These are phyloP conservation scores for Stramenopiles sp. DNA, from an alignment of 352 stramenopile species.

Conservation along the genomic window DNA sequence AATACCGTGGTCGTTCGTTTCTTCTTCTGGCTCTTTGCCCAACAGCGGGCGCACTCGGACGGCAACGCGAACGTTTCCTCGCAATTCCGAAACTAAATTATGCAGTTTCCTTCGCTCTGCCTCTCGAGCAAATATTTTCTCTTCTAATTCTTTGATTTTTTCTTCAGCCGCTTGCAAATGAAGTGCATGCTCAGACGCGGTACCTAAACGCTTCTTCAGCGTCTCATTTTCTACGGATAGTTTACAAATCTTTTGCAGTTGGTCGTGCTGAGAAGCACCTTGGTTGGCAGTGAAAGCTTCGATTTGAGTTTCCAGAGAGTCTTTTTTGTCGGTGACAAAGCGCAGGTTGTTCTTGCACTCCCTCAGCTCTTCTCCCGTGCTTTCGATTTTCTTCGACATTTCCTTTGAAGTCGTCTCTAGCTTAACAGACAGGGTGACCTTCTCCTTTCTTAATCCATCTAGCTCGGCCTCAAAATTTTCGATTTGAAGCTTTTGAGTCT, in stretches of 20 bases:
- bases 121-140: conserved; percentile 1
- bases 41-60: conserved; percentile 73
- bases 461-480: not conserved
- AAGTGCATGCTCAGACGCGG: not conserved
- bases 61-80: conserved; percentile 96
- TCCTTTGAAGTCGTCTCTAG: not conserved
- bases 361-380: not conserved
- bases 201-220: conserved; percentile 7
- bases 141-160: conserved; percentile 12
- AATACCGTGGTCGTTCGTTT: not conserved
- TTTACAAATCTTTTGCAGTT: conserved; percentile 13
- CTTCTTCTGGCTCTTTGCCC: not conserved
- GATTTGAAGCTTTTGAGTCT: conserved; percentile 10
- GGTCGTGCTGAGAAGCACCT: conserved; percentile 6
- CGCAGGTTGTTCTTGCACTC: not conserved
- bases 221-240: conserved; percentile 4
- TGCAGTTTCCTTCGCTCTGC: conserved; percentile 71
- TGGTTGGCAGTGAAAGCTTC: conserved; percentile 3
- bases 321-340: conserved; percentile 4
- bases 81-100: conserved; percentile 97
- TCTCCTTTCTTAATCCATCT: not conserved
- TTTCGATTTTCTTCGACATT: not conserved
- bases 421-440: not conserved
- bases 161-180: not conserved
- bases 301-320: conserved; percentile 2